Evolutionary conservation across 2,329 filamentous ascomycete genomes (phyloP), one percentile per base, ranked within the genome.

Genomic region (Neoscytalidium dimidiatum): DNA sequence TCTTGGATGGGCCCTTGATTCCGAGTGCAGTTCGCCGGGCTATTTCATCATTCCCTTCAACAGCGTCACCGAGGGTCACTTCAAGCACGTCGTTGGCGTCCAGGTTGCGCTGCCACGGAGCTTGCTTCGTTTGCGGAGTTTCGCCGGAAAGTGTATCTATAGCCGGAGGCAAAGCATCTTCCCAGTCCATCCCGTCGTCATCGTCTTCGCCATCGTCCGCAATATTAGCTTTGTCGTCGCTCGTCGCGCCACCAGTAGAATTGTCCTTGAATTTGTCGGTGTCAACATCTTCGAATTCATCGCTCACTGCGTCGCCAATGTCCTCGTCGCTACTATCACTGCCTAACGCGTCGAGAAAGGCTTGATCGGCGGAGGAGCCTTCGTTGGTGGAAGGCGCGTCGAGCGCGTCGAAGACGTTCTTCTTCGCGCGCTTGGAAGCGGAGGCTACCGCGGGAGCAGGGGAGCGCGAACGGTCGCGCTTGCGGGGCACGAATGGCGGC

Each of bases 1-100:
- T 87, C 78, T 97, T 97, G 2, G 91, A 90, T 0, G 92, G 91
- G 0, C 92, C 94, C 74, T 94, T 97, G 77, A 92, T 97, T 19
- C 80, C 77, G n/a, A 89, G 83, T 23, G 84, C 79, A 5, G 43
- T 56, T 8, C 84, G 82, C 65, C 67, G 71, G 1, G 70, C 69
- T 11, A 44, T 28, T 35, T 61, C 60, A 23, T 60, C 41, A 17
- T 64, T 46, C 13, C 38, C 53, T 35, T 64, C 58, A 8, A 28
- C 35, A 6, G 64, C 51, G n/a, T 28, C 46, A 4, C 41, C 64
- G 26, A 66, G 57, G 3, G 53, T 67, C 33, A 69, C 52, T 48
- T 68, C 62, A 70, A 73, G 62, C 72, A 75, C 0, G 68, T 72
- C 8, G 68, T 66, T 43, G 67, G 71, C 5, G 68, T 70, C 46